Base-by-base conservation (phyloP, 2,329 filamentous ascomycete genomes). In the Pezizomycotina sp. region DNA sequence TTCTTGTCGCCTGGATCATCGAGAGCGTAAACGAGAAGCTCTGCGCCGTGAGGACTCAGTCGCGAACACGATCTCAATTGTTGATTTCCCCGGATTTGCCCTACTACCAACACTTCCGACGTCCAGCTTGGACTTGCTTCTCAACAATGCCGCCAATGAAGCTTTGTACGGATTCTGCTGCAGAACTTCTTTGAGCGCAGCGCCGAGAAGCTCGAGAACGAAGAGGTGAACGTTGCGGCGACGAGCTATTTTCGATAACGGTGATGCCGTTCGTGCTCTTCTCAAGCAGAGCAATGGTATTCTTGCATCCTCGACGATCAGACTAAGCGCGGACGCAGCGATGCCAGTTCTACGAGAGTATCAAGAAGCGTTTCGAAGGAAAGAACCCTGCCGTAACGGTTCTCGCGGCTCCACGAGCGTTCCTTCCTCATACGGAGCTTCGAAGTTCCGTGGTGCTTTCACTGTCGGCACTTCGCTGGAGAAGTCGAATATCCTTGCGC, bases 241-340 rank as follows among this genome's bases (percentile, higher is more conserved):
- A 93, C 86, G 0, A 92, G 82, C 60, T 98, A 95, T 58, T 98
- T 93, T 50, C n/a, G 89, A 98, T 58, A 98, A 95, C 57, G 83
- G 80, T 0, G 89, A 95, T 56, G 83, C 86, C 6, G 83, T 93
- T 43, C 82, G 79, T 52, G 86, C 83, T 8, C 66, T 98, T 20
- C 63, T 98, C 36, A 98, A 95, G 61, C 68, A 81, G 38, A 82
- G 84, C 16, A 95, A 95, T 52, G 89, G 89, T 27, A 64, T 98
- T 24, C 65, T 98, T 13, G 84, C 58, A 98, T 98, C 46, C 64
- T 98, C 0, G 89, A 98, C 53, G 89, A 98, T 53, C 89, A 98
- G 58, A 92, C 83, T 27, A 76, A 80, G 31, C 79, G 86, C 35
- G 79, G 86, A 49, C 77, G 83, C 52, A 81, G 76, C 1, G 89